These are phyloP conservation scores for Hymenoscyphus albidus DNA, from an alignment of 2,329 filamentous ascomycete genomes.

Conservation along the genomic window DNA sequence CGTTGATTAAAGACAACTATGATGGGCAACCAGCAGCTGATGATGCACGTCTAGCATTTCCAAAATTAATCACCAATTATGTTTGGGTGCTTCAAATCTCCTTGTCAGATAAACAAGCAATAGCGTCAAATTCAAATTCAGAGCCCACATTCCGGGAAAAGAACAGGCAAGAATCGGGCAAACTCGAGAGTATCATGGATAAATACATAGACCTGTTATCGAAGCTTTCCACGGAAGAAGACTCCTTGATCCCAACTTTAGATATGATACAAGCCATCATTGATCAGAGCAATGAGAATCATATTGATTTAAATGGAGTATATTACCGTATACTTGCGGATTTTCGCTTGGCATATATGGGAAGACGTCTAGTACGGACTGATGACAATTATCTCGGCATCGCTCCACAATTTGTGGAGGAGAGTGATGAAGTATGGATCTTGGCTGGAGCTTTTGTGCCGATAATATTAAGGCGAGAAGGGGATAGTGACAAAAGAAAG, in stretches of 20 bases:
- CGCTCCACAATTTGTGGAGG: conserved; percentile 3
- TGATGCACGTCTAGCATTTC: conserved; percentile 6
- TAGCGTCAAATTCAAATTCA: background rate
- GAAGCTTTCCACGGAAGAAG: background rate
- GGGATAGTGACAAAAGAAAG: background rate
- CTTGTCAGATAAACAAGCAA: background rate
- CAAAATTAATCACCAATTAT: background rate
- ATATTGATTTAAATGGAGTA: background rate
- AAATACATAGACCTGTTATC: background rate
- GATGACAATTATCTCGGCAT: conserved; percentile 7
- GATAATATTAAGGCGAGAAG: conserved; percentile 2
- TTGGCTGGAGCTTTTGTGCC: conserved; percentile 8
- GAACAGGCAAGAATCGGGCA: background rate
- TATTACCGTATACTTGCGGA: conserved; percentile 1
- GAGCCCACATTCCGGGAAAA: background rate
- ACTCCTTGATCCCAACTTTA: background rate
- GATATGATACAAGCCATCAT: background rate
- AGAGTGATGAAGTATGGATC: conserved; percentile 5
- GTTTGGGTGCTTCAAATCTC: conserved; percentile 2
- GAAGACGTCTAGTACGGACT: conserved; percentile 13
- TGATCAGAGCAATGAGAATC: background rate
- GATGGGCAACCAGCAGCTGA: conserved; percentile 5
- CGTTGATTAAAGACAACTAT: conserved; percentile 17
- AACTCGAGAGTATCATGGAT: background rate
- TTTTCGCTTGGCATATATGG: conserved; percentile 13